Evolutionary conservation across 257 asterid species (phyloP).

Genomic region (Solanum chilense): DNA sequence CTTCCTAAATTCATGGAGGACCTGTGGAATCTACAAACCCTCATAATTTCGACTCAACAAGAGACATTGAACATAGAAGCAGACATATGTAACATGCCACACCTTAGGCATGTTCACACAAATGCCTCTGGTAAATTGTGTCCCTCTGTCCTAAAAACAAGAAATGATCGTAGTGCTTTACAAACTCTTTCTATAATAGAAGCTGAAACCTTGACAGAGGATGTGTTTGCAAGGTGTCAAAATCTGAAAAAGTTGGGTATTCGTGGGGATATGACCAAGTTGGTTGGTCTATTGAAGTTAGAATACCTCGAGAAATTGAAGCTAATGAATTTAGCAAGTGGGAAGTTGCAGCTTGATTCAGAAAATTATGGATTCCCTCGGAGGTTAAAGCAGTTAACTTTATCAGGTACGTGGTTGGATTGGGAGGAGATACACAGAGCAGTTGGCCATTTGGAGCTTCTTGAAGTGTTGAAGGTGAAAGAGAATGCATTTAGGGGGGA

Average conservation of each 20-base stretch:
- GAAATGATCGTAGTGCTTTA: not conserved
- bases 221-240: not conserved
- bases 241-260: constrained; percentile 3
- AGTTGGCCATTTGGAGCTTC: constrained; percentile 7
- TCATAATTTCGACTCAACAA: not conserved
- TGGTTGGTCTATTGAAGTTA: not conserved
- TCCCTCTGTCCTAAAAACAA: not conserved
- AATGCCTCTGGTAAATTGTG: not conserved
- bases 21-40: constrained; percentile 5
- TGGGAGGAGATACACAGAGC: constrained; percentile 15
- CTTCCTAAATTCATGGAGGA: not conserved
- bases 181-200: constrained; percentile 6
- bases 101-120: constrained; percentile 4
- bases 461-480: constrained; percentile 13
- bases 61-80: not conserved
- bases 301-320: not conserved
- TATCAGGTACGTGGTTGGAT: constrained; percentile 6
- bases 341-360: not conserved
- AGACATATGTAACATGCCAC: constrained; percentile 7
- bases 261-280: not conserved
- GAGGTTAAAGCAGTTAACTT: not conserved
- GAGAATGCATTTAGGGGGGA: constrained; percentile 7
- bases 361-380: not conserved
- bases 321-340: not conserved
- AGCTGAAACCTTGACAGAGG: constrained; percentile 1